Evolutionary conservation across 2,329 filamentous ascomycete species (phyloP), one percentile per base, ranked within the genome.

Genomic region (Botrytis fabae): DNA sequence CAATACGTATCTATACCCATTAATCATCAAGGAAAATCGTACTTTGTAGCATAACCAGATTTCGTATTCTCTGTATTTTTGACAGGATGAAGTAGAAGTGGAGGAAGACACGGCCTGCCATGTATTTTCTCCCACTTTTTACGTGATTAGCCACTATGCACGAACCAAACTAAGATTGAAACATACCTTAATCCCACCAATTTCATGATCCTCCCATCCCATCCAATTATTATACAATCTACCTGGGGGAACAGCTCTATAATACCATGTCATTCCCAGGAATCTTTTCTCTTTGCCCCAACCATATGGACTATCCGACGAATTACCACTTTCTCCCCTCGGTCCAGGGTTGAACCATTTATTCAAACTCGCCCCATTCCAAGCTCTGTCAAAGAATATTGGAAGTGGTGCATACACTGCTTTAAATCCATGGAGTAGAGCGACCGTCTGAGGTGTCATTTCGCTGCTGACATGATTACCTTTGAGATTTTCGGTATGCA

Each of bases 401-500:
- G 93, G 92, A 81, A 95, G 92, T 18, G 93, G 93, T 18, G 90
- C 92, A 78, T 91, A 93, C 6, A 94, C 91, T 7, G 91, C 90
- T 83, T 95, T 95, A 66, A 95, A 85, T 9, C 93, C 92, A 80
- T 96, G 92, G 75, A 94, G 88, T 28, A 95, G 85, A 0, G 92
- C 89, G 40, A 91, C 88, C 0, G 91, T 91, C 72, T 92, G 90
- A 0, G 92, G 89, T 74, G 90, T 92, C 92, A 95, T 94, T 80
- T 95, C 93, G 0, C 92, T 92, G 73, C 91, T 92, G 78, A 95
- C 90, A 79, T 94, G 92, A 78, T 92, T 91, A 75, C 92, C 91
- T 22, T 88, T 86, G 75, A 91, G 85, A 70, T 92, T 93, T 81
- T 95, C 93, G 48, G 89, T 86, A 79, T 95, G 92, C 92, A 95